Base-by-base conservation (phyloP, 169 alveolate species). In the Cryptosporidium viatorum region DNA sequence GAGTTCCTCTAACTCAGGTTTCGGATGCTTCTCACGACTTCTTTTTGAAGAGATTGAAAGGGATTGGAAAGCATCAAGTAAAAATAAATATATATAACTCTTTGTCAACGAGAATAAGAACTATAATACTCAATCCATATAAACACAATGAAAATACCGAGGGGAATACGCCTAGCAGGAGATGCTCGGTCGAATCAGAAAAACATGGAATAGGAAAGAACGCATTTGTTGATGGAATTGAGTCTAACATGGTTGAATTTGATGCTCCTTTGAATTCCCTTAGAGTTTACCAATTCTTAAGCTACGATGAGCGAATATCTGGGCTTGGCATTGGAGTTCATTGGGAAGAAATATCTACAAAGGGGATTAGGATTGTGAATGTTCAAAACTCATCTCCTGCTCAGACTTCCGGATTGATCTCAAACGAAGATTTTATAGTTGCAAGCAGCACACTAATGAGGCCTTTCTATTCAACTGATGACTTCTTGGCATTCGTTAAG, bases 21-120 rank as follows among this genome's bases (percentile, higher is more conserved):
- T 80, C 89, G 12, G 80, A 62, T 65, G 89, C 89, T 18, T 80
- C 89, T 16, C 89, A 80, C 37, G 89, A 80, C 68, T 80, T 62
- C 29, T 80, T 80, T 65, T 21, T 80, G 14, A 80, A 65, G n/a
- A 80, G 89, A 80, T 31, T 80, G 16, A 59, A 80, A 18, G 67
- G 68, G 21, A 29, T 80, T 31, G 89, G 80, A 33, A 80, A 23
- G 29, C 29, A 33, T 29, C 60, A 23, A 12, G 50, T 80, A 16
- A 65, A 80, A 29, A 62, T 80, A 31, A 80, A 50, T 43, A 33
- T 80, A 5, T 80, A 80, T 18, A 80, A 80, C 55, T 59, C 75
- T n/a, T 39, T 80, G 23, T 60, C 89, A 14, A 41, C 89, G 41
- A 59, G 65, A 29, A 39, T 80, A 58, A 59, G 89, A 33, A 80